These are phyloP conservation scores for Larix kaempferi DNA, from an alignment of 75 land plant species.

Conservation along the genomic window DNA sequence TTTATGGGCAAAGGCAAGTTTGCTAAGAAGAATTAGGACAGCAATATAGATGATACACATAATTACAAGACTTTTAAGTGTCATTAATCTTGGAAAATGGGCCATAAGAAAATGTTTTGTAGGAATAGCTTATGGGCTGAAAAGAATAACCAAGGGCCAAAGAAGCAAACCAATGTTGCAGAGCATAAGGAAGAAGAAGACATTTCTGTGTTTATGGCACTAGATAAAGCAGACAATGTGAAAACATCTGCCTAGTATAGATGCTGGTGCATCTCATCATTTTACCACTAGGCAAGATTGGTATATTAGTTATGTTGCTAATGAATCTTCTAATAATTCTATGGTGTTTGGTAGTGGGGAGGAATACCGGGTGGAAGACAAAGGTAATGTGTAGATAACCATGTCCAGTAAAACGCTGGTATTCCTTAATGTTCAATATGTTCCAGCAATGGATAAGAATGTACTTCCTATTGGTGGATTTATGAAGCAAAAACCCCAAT, in stretches of 20 bases:
- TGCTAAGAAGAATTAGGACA: neutral
- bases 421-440: neutral
- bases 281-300: neutral
- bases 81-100: neutral
- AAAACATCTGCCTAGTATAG: neutral
- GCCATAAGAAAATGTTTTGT: neutral
- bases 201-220: neutral
- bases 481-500: neutral
- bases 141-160: neutral
- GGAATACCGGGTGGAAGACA: neutral
- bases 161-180: neutral
- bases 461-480: neutral
- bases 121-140: neutral
- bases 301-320: neutral
- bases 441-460: neutral
- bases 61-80: neutral
- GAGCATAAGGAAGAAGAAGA: neutral
- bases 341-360: neutral
- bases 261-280: neutral
- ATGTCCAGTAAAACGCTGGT: neutral
- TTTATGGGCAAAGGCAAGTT: no score
- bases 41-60: neutral
- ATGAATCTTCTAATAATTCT: neutral
- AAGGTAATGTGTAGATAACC: neutral
- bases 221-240: neutral